Base-by-base conservation (phyloP, 139 green algal species). In the Auxenochlorella protothecoides region DNA sequence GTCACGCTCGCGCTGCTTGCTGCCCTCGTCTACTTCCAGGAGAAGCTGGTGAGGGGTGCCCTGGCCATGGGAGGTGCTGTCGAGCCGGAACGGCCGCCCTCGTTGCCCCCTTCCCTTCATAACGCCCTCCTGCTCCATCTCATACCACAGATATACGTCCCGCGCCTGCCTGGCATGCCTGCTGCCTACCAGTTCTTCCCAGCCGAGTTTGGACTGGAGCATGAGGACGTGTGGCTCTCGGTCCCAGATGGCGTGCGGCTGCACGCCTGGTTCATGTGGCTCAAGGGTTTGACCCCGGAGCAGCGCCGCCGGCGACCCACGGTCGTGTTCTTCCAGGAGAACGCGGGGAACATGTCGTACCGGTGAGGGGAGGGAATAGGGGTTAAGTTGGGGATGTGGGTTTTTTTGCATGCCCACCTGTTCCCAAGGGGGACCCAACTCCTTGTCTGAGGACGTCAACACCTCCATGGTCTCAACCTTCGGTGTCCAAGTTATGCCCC, bases 271-370 rank as follows among this genome's bases (percentile, higher is more conserved):
- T 69, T 91, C 15, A 79, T 95, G 73, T 81, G 79, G 74, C 78
- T 84, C 27, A 68, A 53, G 3, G 51, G 65, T 16, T 88, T 79
- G 83, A 73, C 55, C 3, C 57, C 68, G 27, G 74, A 79, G 55
- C 44, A 68, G 44, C 63, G 82, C 52, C 68, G 71, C 6, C 65
- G 56, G 5, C 76, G 78, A 3, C 89, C 90, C 4, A 82, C 89
- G 0, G 68, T 96, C 3, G 59, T 96, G 0, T 96, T 95, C 70
- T 91, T 93, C 63, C 89, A 91, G 81, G 90, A 96, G 70, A 96
- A 96, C 71, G 90, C 90, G 5, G 90, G 90, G n/a, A 92, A 92
- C 85, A 96, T 96, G 89, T 81, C 84, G 3, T 89, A 86, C 69
- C 69, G 90, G 16, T 75, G 62, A 4, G 71, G 8, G 64, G 4